Evolutionary conservation across 768 basidiomycete species (phyloP).

Genomic region (Pleurotus citrinopileatus): DNA sequence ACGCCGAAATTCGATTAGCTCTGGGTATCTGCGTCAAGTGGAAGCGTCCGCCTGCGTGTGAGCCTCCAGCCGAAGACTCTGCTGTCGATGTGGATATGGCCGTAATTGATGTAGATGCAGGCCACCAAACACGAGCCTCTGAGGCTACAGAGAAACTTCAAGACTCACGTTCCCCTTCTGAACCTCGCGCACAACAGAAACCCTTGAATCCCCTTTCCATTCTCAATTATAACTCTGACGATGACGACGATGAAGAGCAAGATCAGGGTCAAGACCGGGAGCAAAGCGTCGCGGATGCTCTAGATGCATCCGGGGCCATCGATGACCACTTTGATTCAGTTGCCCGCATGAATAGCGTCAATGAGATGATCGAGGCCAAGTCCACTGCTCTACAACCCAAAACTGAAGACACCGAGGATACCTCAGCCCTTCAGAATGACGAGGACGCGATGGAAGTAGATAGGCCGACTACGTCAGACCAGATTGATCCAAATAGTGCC

Average conservation of each 20-base stretch:
- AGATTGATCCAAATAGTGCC: slow-evolving; percentile 19
- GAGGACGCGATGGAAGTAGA: slow-evolving; percentile 26
- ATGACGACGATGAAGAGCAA: slow-evolving; percentile 61
- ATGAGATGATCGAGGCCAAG: slow-evolving; percentile 22
- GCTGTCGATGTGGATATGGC: slow-evolving; percentile 6
- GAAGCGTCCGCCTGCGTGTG: slow-evolving; percentile 46
- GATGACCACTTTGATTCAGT: slow-evolving; percentile 54
- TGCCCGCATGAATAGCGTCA: slow-evolving; percentile 23
- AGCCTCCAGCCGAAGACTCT: slow-evolving; percentile 31
- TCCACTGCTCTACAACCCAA: slow-evolving; percentile 29
- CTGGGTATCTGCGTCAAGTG: slow-evolving; percentile 69
- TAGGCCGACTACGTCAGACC: slow-evolving; percentile 15
- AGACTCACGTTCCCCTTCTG: too few species aligned
- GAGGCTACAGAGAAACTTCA: slow-evolving; percentile 15
- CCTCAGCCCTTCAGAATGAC: slow-evolving; percentile 30
- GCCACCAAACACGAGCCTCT: background rate
- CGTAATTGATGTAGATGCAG: background rate
- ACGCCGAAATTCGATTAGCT: slow-evolving; percentile 58
- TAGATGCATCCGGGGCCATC: slow-evolving; percentile 52
- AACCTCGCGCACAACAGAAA: slow-evolving; percentile 1
- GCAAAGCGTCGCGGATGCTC: slow-evolving; percentile 52
- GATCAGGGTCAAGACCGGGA: slow-evolving; percentile 48
- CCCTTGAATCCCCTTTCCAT: slow-evolving; percentile 33
- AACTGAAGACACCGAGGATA: slow-evolving; percentile 56
- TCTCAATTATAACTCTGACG: slow-evolving; percentile 61